Evolutionary conservation across 139 green algal genomes (phyloP), one percentile per base, ranked within the genome.

Genomic region (Chlamydomonas sp.): DNA sequence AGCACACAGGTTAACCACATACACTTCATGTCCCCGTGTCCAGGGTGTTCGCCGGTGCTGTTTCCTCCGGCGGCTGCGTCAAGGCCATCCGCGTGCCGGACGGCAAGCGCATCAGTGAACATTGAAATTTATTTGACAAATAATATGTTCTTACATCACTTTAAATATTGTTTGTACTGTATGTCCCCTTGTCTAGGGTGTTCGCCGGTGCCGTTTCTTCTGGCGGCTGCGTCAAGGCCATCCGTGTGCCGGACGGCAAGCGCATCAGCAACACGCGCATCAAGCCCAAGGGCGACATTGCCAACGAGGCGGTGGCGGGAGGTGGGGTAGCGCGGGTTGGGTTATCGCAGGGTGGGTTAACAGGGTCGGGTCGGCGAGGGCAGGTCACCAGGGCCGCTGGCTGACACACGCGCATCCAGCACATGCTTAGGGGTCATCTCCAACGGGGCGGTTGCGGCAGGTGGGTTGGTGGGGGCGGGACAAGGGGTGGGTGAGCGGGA

Each of bases 251-350:
- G 2, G 93, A 98, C 64, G 96, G 97, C 66, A 90, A 93, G 61
- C 91, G 92, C 16, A 94, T 99, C 77, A 96, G 92, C 88, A 98
- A 98, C 91, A 93, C 92, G 20, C 86, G 96, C 14, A 75, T 98
- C 77, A 98, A 98, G 89, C 93, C 95, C 67, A 97, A 97, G 86
- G 96, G 96, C 5, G 96, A 98, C 89, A 84, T 98, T 1, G 92
- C 93, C 62, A 92, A 91, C 87, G 93, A 98, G 88, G 96, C 96
- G 1, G 82, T 97, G 5, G 80, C 82, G 76, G 93, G 88, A 73
- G 96, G 96, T 79, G 86, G 16, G 80, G 16, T 15, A 9, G 18
- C 1, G 16, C 68, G 69, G 7, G 20, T 58, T 68, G 63, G 64
- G 12, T 20, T 49, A 49, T 49, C 31, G 31, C 31, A 49, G 31